Evolutionary conservation across 129 eudicot species (phyloP).

Genomic region (Centrapalus pauciflorus): DNA sequence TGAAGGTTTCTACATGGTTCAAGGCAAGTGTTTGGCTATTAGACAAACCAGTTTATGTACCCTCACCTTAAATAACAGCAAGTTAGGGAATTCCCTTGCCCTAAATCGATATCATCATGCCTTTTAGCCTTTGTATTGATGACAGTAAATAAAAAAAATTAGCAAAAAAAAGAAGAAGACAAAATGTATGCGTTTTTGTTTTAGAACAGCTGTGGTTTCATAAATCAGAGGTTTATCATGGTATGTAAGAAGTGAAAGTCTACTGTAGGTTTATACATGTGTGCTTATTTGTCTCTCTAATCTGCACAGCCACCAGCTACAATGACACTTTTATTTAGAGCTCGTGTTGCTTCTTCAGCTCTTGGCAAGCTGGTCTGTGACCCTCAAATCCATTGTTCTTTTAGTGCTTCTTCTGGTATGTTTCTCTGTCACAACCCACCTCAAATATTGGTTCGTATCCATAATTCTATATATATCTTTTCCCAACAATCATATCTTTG

Average conservation of each 20-base stretch:
- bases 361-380: slow-evolving; percentile 18
- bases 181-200: neutral
- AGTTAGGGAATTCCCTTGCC: neutral
- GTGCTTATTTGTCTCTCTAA: neutral
- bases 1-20: too few species aligned
- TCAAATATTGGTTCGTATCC: slow-evolving; percentile 1
- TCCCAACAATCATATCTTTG: too few species aligned
- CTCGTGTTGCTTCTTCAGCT: slow-evolving; percentile 27
- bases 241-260: neutral
- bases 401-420: slow-evolving; percentile 30
- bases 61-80: neutral
- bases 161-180: too few species aligned
- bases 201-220: neutral
- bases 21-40: too few species aligned
- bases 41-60: too few species aligned
- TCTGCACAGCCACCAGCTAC: slow-evolving; percentile 1
- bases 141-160: too few species aligned
- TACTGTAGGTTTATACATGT: neutral
- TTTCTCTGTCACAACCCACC: neutral
- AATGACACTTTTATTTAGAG: slow-evolving; percentile 22
- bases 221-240: neutral
- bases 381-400: slow-evolving; percentile 20
- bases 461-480: neutral
- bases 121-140: neutral
- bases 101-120: neutral